Percentiles rank a stretch among this genome's conserved stretches.
Evolutionary conservation across 192 early-diverging fungal genomes (phyloP).

Genomic region (Podila clonocystis): DNA sequence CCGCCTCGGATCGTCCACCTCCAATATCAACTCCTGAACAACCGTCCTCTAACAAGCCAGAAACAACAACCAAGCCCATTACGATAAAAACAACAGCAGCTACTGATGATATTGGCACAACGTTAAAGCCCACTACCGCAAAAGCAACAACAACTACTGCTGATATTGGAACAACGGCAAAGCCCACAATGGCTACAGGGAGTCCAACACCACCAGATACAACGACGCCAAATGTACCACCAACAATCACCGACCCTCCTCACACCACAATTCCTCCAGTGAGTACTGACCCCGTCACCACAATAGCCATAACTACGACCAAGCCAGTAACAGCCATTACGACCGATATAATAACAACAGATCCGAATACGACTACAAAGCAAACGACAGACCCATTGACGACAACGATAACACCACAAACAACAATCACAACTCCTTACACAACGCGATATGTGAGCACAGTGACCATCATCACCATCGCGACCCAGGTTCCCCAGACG

Average conservation of each 20-base stretch:
- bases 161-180: no score
- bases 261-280: neutral
- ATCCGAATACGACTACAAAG: neutral
- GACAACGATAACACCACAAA: neutral
- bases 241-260: neutral
- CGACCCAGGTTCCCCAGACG: conserved; percentile 20
- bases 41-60: no score
- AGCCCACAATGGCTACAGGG: no score
- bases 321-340: neutral
- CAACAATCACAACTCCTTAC: conserved; percentile 21
- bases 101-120: no score
- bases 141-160: no score
- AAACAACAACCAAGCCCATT: no score
- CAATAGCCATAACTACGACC: neutral
- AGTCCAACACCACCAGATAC: no score
- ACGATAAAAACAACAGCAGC: no score
- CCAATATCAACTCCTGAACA: no score
- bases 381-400: neutral
- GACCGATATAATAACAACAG: neutral
- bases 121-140: no score
- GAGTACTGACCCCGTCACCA: neutral
- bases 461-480: conserved; percentile 21
- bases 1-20: no score
- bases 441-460: conserved; percentile 37
- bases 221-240: neutral